These are phyloP conservation scores for Monilinia polystroma DNA, from an alignment of 2,329 filamentous ascomycete species.

Conservation along the genomic window DNA sequence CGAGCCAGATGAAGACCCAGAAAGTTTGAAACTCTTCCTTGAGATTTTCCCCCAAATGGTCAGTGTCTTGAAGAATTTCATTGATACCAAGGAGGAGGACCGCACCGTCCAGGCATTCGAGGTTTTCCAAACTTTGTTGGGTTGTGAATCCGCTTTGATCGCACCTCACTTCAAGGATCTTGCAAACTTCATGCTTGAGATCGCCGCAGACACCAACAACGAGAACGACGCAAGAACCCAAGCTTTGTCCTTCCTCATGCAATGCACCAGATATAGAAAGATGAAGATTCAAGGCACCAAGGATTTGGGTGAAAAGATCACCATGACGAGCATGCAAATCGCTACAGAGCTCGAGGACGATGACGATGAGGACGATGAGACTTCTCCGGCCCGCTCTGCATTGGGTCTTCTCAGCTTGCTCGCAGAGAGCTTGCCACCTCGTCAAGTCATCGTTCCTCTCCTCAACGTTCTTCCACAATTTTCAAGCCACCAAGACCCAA, in stretches of 20 bases:
- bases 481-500: constrained; percentile 69
- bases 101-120: constrained; percentile 89
- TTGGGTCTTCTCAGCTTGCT: constrained; percentile 87
- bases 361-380: constrained; percentile 70
- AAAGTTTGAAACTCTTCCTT: constrained; percentile 73
- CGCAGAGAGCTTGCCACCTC: constrained; percentile 82
- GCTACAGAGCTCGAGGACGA: constrained; percentile 83
- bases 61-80: constrained; percentile 78
- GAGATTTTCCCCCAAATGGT: constrained; percentile 84
- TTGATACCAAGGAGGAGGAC: constrained; percentile 80
- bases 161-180: constrained; percentile 86
- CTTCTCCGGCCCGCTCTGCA: constrained; percentile 80
- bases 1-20: constrained; percentile 79
- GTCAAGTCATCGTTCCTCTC: constrained; percentile 89
- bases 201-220: constrained; percentile 72
- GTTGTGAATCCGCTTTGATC: constrained; percentile 82
- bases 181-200: constrained; percentile 88
- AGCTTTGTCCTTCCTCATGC: constrained; percentile 90
- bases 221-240: constrained; percentile 87
- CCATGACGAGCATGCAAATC: constrained; percentile 83
- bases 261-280: constrained; percentile 86
- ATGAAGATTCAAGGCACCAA: constrained; percentile 92
- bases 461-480: constrained; percentile 83
- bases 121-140: constrained; percentile 92
- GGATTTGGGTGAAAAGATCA: constrained; percentile 80